A percentile compares a stretch with the other conserved stretches of the same genome.
Evolutionary conservation across 345 rosid species (phyloP).

Genomic region (Rhizophora apiculata): DNA sequence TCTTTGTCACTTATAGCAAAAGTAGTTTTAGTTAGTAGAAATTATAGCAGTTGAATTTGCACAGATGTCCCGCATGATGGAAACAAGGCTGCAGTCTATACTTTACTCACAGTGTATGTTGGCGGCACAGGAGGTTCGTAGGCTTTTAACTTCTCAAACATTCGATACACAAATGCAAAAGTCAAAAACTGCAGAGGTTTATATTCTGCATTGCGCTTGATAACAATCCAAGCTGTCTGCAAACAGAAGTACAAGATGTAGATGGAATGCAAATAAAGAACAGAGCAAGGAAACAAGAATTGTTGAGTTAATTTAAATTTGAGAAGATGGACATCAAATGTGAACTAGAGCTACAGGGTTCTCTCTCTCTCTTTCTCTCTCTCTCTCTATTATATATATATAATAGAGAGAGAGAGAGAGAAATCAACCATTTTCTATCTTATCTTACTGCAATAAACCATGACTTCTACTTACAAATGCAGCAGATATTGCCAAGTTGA

Average conservation of each 20-base stretch:
- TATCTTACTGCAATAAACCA: not conserved
- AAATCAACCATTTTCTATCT: not conserved
- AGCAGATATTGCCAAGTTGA: constrained; percentile 86
- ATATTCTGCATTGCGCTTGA: constrained; percentile 72
- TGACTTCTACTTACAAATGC: constrained; percentile 67
- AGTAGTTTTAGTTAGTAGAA: constrained; percentile 1
- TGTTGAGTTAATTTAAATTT: not conserved
- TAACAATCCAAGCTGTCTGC: constrained; percentile 84
- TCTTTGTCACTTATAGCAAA: constrained; percentile 18
- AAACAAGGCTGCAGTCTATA: not conserved
- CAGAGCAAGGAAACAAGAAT: constrained; percentile 2
- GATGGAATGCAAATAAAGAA: not conserved
- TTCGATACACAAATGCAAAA: constrained; percentile 80
- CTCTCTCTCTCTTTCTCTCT: too few species aligned
- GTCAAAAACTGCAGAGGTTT: constrained; percentile 94
- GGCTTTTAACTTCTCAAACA: constrained; percentile 87
- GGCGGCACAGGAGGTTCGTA: constrained; percentile 72
- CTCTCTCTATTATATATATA: not conserved
- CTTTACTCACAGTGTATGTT: constrained; percentile 58
- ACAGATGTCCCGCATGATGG: not conserved
- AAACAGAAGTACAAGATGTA: constrained; percentile 18
- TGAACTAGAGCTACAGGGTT: not conserved
- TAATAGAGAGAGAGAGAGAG: not conserved
- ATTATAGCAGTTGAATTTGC: not conserved
- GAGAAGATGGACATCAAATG: not conserved